Percentiles rank a stretch among this genome's conserved stretches.
Evolutionary conservation across 345 rosid species (phyloP).

Genomic region (Eucalyptus polybractea): DNA sequence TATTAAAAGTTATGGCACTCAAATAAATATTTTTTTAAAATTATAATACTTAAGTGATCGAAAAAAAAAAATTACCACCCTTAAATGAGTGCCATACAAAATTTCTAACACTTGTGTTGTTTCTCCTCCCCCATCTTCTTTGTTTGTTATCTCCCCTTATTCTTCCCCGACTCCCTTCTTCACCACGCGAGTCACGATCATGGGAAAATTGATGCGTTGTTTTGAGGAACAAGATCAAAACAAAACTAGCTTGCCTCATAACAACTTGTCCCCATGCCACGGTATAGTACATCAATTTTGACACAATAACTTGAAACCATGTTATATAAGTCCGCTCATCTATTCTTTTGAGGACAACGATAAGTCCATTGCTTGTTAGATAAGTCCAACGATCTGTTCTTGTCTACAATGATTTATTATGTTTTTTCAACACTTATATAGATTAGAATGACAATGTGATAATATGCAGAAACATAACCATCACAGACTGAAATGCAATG

Average conservation of each 20-base stretch:
- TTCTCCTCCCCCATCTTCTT: neutral
- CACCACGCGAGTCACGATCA: neutral
- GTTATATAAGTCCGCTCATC: neutral
- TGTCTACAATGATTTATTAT: neutral
- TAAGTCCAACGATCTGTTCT: neutral
- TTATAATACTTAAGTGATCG: neutral
- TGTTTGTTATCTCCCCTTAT: neutral
- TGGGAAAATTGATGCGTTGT: neutral
- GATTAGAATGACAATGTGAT: neutral
- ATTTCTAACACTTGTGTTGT: too few species aligned
- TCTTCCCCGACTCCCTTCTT: neutral
- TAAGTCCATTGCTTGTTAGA: neutral
- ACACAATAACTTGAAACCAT: neutral
- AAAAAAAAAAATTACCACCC: too few species aligned
- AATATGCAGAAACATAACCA: neutral
- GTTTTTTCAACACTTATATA: neutral
- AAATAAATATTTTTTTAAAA: too few species aligned
- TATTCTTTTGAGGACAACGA: neutral
- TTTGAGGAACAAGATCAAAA: neutral
- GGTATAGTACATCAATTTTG: neutral
- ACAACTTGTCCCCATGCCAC: neutral
- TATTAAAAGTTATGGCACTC: neutral
- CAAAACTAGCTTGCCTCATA: neutral
- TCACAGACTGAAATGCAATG: neutral
- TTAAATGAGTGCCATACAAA: too few species aligned